Percentiles rank a stretch among this genome's conserved stretches.
phyloP scores from a whole-genome alignment of 2,329 filamentous ascomycete genomes.

The Fonsecaea multimorphosa region DNA sequence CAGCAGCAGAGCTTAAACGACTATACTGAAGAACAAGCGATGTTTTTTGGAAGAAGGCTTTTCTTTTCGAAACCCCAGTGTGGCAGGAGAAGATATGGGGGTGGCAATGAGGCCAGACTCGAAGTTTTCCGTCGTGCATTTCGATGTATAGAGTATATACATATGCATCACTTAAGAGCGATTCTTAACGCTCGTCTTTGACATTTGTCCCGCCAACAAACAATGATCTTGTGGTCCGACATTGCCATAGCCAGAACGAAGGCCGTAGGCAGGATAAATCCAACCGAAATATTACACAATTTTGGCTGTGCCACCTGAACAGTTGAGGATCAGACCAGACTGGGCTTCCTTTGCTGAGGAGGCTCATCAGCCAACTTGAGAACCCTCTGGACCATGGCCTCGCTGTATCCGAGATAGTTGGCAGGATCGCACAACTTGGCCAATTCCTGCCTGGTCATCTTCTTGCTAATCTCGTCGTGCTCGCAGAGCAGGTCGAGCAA shows the following conservation, averaged over 20 bases:
- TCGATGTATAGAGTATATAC: not conserved
- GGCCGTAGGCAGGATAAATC: not conserved
- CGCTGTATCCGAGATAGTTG: conserved; percentile 52
- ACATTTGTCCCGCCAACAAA: not conserved
- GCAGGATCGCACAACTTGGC: conserved; percentile 62
- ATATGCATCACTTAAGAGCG: not conserved
- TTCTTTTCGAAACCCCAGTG: not conserved
- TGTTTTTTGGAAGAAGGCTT: not conserved
- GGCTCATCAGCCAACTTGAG: conserved; percentile 34
- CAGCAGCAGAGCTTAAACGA: not conserved
- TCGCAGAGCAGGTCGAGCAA: conserved; percentile 55
- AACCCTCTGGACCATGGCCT: conserved; percentile 46
- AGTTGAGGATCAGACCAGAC: conserved; percentile 23
- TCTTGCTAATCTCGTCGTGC: conserved; percentile 51
- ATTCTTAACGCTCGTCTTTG: not conserved
- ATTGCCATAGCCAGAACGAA: not conserved
- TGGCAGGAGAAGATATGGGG: not conserved
- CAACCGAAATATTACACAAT: not conserved
- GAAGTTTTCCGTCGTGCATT: not conserved
- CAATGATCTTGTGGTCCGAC: not conserved
- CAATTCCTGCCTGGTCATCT: conserved; percentile 57
- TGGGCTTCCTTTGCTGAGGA: conserved; percentile 9
- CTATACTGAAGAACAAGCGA: not conserved
- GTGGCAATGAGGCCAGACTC: not conserved
- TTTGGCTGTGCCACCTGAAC: too few relatives aligned